phyloP scores from a whole-genome alignment of 2,329 filamentous ascomycete genomes.

The Cordyceps farinosa region DNA sequence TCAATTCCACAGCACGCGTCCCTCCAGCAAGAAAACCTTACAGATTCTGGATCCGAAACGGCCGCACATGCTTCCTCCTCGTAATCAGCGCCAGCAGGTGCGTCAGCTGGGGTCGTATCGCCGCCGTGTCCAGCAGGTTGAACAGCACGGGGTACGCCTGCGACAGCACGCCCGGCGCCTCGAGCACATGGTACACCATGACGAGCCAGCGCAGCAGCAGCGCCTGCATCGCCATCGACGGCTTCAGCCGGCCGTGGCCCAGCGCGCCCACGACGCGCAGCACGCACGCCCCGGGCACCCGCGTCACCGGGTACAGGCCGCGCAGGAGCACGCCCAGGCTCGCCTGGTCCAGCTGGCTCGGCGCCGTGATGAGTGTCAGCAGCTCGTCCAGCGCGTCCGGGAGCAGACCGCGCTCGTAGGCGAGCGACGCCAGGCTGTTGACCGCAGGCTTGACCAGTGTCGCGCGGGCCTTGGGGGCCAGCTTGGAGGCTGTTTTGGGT shows the following conservation, averaged over 20 bases:
- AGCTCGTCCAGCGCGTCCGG: conserved; percentile 58
- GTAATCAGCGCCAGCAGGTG: conserved; percentile 78
- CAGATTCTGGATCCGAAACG: conserved; percentile 77
- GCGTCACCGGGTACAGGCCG: conserved; percentile 70
- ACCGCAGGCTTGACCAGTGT: conserved; percentile 61
- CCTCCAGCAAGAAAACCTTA: conserved; percentile 35
- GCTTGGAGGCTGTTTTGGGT: conserved; percentile 48
- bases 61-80: conserved; percentile 75
- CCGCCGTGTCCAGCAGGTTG: conserved; percentile 76
- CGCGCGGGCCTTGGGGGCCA: conserved; percentile 63
- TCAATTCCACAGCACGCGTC: not conserved
- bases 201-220: conserved; percentile 75
- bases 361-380: conserved; percentile 62
- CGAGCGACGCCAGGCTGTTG: conserved; percentile 58
- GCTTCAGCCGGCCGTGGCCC: conserved; percentile 74
- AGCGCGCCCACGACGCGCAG: conserved; percentile 67
- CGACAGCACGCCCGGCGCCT: conserved; percentile 59
- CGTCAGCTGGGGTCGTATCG: conserved; percentile 65
- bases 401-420: conserved; percentile 66
- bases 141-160: conserved; percentile 74
- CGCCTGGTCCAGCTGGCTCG: conserved; percentile 71
- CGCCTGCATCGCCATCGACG: conserved; percentile 66
- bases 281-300: conserved; percentile 57
- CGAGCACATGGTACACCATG: conserved; percentile 68
- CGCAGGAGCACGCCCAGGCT: conserved; percentile 66